Evolutionary conservation across 2,329 filamentous ascomycete species (phyloP), one percentile per base, ranked within the genome.

Genomic region (Pyrenophora teres): DNA sequence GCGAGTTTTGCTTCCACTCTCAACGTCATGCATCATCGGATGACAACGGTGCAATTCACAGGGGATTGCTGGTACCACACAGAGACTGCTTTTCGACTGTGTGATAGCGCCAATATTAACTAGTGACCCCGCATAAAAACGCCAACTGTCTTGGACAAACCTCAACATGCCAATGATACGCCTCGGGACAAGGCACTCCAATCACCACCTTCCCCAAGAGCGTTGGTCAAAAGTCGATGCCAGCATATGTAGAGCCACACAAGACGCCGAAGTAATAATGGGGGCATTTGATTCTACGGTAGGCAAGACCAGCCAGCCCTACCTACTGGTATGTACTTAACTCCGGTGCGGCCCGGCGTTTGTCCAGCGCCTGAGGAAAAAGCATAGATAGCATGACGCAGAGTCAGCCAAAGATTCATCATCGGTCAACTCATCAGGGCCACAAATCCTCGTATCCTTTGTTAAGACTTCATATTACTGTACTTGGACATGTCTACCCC

Each of bases 361-460:
- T 10, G 9, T 30, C 10, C 4, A 30, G 27, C 27, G 12, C 27
- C 27, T 30, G 9, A 30, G 10, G 27, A 30, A 50, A 55, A 56
- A 49, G 40, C 45, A 40, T 39, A 42, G 50, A 45, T 45, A 46
- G 41, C 31, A 51, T 51, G 54, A 54, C 50, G 47, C 50, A 56
- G 47, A 33, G 41, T 45, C 45, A 42, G 30, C 32, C 30, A 18
- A 38, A 15, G 16, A 30, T n/a, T 31, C 40, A 35, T 27, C 36
- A 19, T 32, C 27, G 2, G 12, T 37, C 32, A 33, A 15, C 18
- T n/a, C 48, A 31, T 33, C 42, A 42, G 38, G 21, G 27, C 41
- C 32, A 40, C 13, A 25, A 6, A 42, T 38, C 32, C 35, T 23
- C 44, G 9, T 21, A 33, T 10, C 33, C 27, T 30, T 31, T 27